Evolutionary conservation across 1,284 basidiomycete genomes (phyloP), one percentile per base, ranked within the genome.

Genomic region (Boletellus dicymbophilus): DNA sequence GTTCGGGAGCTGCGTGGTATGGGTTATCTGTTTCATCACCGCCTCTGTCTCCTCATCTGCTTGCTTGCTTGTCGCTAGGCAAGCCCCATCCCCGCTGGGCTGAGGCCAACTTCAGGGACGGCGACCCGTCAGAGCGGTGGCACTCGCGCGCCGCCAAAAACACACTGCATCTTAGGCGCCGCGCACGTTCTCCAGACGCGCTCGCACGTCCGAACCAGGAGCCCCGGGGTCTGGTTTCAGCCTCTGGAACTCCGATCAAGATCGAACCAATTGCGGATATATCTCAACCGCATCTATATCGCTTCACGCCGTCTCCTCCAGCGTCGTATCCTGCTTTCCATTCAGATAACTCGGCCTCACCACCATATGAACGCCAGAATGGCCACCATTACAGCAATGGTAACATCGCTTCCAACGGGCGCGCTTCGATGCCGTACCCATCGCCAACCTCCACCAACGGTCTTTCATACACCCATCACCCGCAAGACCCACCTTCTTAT

Each of bases 21-120:
- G 76, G 61, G 38, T 20, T 15, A n/a, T 23, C 31, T 45, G 44
- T 59, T 58, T 53, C 58, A 54, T 46, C 31, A 3, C 25, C 12
- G 15, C 8, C 26, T 11, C 26, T 43, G 23, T 44, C 42, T 40
- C 38, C 52, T 66, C 51, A 65, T 53, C 37, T 46, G 3, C 33
- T 52, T 26, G 27, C 41, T n/a, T n/a, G 50, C 40, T 53, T 53
- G n/a, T n/a, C n/a, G n/a, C n/a, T 61, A 90, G 88, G 88, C 54
- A 91, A 91, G 66, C 88, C 88, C 16, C 86, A 90, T 62, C 88
- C 88, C 47, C 82, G 85, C 37, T 90, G 88, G 88, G 88, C 88
- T 11, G 88, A 89, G 57, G 79, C 76, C 58, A 83, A 75, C 70
- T 87, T 87, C 67, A 81, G 85, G 52, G 85, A 90, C 56, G 85